These are phyloP conservation scores for Tulasnella sp. DNA, from an alignment of 768 basidiomycete genomes.

Conservation along the genomic window DNA sequence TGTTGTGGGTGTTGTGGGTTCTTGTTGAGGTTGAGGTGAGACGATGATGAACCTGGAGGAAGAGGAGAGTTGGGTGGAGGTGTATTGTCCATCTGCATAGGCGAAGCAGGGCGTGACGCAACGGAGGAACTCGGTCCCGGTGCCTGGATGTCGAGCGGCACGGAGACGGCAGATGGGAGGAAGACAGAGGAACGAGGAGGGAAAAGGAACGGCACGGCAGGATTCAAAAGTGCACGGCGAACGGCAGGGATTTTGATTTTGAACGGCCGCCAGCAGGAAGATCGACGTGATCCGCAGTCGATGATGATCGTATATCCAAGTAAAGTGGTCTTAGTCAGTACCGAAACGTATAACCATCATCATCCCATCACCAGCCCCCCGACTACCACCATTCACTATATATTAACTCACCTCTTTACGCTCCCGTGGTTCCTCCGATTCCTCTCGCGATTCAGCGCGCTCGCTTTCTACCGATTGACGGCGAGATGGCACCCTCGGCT, in stretches of 20 bases:
- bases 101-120: background rate
- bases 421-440: slow-evolving; percentile 12
- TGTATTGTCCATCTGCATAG: background rate
- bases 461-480: background rate
- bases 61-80: background rate
- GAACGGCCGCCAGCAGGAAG: too few relatives aligned
- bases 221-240: too few relatives aligned
- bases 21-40: slow-evolving; percentile 11
- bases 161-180: background rate
- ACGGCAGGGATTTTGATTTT: too few relatives aligned
- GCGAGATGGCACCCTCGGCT: too few relatives aligned
- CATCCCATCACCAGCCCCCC: too few relatives aligned
- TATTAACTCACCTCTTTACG: too few relatives aligned
- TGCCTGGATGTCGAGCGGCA: background rate
- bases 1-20: slow-evolving; percentile 22
- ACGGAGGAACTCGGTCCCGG: background rate
- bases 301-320: background rate
- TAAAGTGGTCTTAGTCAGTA: background rate
- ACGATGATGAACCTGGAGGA: slow-evolving; percentile 13
- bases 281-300: background rate
- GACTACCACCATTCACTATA: too few relatives aligned
- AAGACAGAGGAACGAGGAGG: background rate
- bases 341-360: too few relatives aligned
- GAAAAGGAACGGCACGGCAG: slow-evolving; percentile 10
- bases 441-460: background rate